Evolutionary conservation across 1,284 basidiomycete species (phyloP).

Genomic region (Marasmius sp.): DNA sequence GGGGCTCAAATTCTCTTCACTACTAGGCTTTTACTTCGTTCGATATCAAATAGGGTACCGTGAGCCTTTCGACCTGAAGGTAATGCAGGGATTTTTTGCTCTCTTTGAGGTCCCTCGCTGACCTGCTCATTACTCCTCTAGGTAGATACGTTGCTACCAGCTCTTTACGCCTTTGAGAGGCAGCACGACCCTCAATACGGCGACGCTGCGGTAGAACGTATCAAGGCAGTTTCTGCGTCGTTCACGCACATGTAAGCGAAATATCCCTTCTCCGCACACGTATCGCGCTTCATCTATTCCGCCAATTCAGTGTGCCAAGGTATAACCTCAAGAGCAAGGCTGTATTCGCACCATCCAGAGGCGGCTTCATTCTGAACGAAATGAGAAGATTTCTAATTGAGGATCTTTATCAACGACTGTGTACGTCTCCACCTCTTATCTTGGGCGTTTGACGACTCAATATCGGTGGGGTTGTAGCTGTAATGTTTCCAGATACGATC

Average conservation of each 20-base stretch:
- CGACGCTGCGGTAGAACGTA: constrained; percentile 34
- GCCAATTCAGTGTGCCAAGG: constrained; percentile 48
- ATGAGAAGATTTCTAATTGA: constrained; percentile 52
- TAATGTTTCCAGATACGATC: constrained; percentile 57
- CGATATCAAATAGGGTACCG: constrained; percentile 63
- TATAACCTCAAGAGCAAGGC: constrained; percentile 52
- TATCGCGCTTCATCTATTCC: neutral
- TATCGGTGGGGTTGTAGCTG: constrained; percentile 28
- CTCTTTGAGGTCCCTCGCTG: neutral
- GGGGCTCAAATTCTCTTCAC: neutral
- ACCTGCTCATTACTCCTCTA: constrained; percentile 13
- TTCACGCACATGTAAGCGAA: constrained; percentile 56
- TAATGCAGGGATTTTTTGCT: constrained; percentile 10
- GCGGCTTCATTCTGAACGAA: constrained; percentile 38
- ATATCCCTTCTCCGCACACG: neutral
- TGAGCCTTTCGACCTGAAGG: constrained; percentile 51
- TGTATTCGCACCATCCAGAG: constrained; percentile 6
- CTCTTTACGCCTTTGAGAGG: constrained; percentile 49
- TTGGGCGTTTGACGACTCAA: neutral
- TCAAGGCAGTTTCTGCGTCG: constrained; percentile 40
- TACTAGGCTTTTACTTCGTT: constrained; percentile 60
- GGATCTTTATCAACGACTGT: constrained; percentile 53
- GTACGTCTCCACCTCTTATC: constrained; percentile 25
- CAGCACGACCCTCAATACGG: constrained; percentile 33
- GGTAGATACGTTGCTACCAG: constrained; percentile 47